Percentiles rank a stretch among this genome's conserved stretches.
phyloP scores from a whole-genome alignment of 768 basidiomycete genomes.

The Pulveroboletus sp. region DNA sequence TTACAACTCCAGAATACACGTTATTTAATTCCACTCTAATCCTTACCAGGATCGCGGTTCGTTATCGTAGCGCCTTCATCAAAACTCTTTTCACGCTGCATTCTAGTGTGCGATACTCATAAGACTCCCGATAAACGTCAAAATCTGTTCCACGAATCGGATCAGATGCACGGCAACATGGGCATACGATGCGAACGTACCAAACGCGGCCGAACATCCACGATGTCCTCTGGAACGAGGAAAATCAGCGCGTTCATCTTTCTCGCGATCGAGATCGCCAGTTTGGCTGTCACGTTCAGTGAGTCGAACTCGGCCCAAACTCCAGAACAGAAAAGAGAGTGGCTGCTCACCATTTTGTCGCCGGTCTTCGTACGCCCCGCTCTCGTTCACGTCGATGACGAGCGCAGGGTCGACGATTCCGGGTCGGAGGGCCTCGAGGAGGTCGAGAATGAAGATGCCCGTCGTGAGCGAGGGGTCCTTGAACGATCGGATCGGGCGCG shows the following conservation, averaged over 20 bases:
- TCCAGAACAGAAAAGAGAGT: not conserved
- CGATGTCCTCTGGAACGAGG: constrained; percentile 95
- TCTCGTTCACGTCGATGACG: constrained; percentile 57
- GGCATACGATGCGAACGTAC: constrained; percentile 42
- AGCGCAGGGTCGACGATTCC: constrained; percentile 92
- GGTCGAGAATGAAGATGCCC: constrained; percentile 88
- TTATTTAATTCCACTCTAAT: no score
- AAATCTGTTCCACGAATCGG: constrained; percentile 49
- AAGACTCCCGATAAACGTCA: constrained; percentile 93
- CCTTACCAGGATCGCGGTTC: no score
- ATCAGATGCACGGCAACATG: not conserved
- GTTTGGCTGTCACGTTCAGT: constrained; percentile 65
- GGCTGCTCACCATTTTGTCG: constrained; percentile 77
- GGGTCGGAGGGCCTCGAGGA: constrained; percentile 86
- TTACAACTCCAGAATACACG: no score
- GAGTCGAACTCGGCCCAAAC: not conserved
- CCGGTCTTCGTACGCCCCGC: constrained; percentile 79
- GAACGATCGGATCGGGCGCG: constrained; percentile 79
- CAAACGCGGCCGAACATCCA: constrained; percentile 86
- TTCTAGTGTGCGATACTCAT: constrained; percentile 63
- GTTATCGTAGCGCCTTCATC: no score
- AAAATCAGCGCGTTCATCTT: constrained; percentile 97
- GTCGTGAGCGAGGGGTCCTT: constrained; percentile 89
- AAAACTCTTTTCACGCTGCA: no score
- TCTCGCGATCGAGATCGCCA: constrained; percentile 97